Evolutionary conservation across 306 rosid species (phyloP).

Genomic region (Prunus dulcis): DNA sequence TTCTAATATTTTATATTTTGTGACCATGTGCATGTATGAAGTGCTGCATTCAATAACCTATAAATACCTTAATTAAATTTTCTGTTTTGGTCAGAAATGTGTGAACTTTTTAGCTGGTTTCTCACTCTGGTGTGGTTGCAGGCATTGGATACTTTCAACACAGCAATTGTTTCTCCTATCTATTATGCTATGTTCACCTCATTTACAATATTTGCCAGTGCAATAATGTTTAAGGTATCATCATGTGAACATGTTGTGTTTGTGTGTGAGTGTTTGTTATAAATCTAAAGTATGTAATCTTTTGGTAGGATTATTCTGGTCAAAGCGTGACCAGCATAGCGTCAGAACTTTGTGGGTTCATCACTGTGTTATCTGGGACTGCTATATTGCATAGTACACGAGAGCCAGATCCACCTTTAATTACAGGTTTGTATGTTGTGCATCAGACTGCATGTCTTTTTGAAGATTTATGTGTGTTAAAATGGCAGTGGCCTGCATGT

Average conservation of each 20-base stretch:
- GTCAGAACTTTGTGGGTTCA: conserved; percentile 84
- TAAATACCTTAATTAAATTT: background rate
- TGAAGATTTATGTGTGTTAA: background rate
- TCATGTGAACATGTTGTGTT: background rate
- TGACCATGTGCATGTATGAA: background rate
- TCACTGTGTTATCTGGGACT: conserved; percentile 86
- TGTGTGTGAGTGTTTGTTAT: background rate
- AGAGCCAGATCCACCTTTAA: conserved; percentile 55
- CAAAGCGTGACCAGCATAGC: conserved; percentile 82
- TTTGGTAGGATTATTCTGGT: conserved; percentile 77
- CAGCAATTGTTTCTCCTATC: conserved; percentile 83
- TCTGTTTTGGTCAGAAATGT: background rate
- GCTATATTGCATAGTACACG: conserved; percentile 69
- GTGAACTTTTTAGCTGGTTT: background rate
- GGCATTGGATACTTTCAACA: conserved; percentile 89
- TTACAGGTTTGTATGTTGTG: conserved; percentile 49
- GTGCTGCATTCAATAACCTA: background rate
- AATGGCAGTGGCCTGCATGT: background rate
- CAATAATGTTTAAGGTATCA: conserved; percentile 86
- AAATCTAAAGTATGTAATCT: conserved; percentile 15
- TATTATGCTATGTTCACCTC: conserved; percentile 89
- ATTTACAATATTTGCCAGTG: conserved; percentile 83
- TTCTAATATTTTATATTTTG: background rate
- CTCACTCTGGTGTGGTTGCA: conserved; percentile 23
- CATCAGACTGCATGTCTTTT: background rate